Percentiles rank a stretch among this genome's conserved stretches.
Conservation (phyloP, 2,329 filamentous ascomycete species). For the Fusarium solani-melongenae region DNA sequence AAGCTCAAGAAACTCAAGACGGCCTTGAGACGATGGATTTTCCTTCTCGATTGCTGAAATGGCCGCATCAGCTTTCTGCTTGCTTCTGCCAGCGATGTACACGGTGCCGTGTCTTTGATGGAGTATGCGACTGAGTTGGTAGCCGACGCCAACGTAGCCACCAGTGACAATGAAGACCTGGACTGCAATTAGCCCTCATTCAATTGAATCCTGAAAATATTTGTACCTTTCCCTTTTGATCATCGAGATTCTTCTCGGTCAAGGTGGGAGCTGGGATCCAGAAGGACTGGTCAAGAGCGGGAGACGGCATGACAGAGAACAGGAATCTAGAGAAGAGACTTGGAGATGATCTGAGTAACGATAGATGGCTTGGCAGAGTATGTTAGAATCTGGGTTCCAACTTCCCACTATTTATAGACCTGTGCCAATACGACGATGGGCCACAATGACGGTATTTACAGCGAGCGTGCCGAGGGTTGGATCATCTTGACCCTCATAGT, state of each 20-base stretch:
- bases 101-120: conserved; percentile 16
- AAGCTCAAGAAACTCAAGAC: conserved; percentile 15
- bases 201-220: too few relatives aligned
- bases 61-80: conserved; percentile 5
- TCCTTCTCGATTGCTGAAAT: conserved; percentile 2
- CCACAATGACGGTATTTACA: background rate
- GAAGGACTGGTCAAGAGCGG: background rate
- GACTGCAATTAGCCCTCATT: too few relatives aligned
- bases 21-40: background rate
- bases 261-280: background rate
- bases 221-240: background rate
- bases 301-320: background rate
- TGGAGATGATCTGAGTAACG: background rate
- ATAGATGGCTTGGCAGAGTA: background rate
- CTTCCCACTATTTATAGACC: background rate
- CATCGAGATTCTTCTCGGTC: conserved; percentile 2
- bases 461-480: background rate
- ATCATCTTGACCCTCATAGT: background rate
- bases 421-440: background rate
- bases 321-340: background rate
- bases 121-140: conserved; percentile 22
- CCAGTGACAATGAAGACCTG: conserved; percentile 30
- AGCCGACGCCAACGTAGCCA: conserved; percentile 31
- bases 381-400: background rate
- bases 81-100: conserved; percentile 30